A percentile compares a stretch with the other conserved stretches of the same genome.
These are phyloP conservation scores for Phytophthora melonis DNA, from an alignment of 352 stramenopile genomes.

Conservation along the genomic window DNA sequence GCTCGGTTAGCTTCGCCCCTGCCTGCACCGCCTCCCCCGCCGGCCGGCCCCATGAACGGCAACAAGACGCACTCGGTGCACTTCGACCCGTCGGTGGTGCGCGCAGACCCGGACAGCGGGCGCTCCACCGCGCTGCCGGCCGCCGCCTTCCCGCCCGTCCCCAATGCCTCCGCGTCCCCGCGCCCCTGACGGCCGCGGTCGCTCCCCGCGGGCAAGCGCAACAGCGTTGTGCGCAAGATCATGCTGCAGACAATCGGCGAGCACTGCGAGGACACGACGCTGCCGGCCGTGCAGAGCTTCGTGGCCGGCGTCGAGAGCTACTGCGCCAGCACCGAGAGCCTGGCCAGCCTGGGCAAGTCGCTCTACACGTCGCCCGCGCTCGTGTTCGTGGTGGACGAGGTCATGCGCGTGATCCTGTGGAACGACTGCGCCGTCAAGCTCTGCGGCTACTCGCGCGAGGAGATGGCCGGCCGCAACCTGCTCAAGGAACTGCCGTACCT, in stretches of 20 bases:
- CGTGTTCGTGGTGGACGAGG: constrained; percentile 87
- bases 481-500: constrained; percentile 78
- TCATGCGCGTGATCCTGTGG: constrained; percentile 89
- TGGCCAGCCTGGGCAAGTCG: constrained; percentile 85
- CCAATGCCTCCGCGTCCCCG: constrained; percentile 14
- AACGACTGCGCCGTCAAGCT: constrained; percentile 83
- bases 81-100: constrained; percentile 69
- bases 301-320: constrained; percentile 79
- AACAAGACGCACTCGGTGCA: constrained; percentile 72
- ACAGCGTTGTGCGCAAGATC: constrained; percentile 76
- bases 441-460: constrained; percentile 79
- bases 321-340: constrained; percentile 78
- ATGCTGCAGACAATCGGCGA: constrained; percentile 84
- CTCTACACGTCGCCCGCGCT: constrained; percentile 80
- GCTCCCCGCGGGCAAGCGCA: constrained; percentile 27
- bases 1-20: too few relatives aligned
- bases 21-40: not conserved
- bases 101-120: constrained; percentile 59
- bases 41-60: constrained; percentile 47
- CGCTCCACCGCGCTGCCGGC: constrained; percentile 14
- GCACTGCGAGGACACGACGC: constrained; percentile 70
- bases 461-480: constrained; percentile 81
- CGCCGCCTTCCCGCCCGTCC: not conserved
- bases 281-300: constrained; percentile 79
- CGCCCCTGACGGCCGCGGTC: not conserved